Evolutionary conservation across 768 basidiomycete species (phyloP).

Genomic region (Trametes cingulata): DNA sequence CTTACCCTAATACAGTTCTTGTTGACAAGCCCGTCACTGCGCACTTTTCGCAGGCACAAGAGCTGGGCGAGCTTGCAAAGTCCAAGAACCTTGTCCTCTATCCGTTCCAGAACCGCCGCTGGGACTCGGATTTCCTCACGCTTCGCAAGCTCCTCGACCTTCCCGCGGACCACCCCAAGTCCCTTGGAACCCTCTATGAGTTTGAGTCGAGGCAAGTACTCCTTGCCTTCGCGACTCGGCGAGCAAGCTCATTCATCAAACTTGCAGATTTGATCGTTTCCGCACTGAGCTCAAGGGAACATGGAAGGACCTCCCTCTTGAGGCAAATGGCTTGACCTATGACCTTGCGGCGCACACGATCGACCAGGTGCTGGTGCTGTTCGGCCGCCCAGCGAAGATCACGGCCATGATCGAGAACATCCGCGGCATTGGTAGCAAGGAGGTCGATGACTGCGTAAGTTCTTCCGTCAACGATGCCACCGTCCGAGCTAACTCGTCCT

Average conservation of each 20-base stretch:
- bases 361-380: constrained; percentile 74
- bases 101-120: constrained; percentile 73
- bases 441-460: constrained; percentile 67
- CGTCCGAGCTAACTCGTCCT: no score
- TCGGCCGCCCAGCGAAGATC: constrained; percentile 69
- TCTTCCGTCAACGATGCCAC: no score
- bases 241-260: neutral
- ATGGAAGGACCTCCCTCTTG: constrained; percentile 76
- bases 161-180: constrained; percentile 50
- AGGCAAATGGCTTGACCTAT: constrained; percentile 66
- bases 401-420: constrained; percentile 73
- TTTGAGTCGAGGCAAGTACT: constrained; percentile 71
- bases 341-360: constrained; percentile 82
- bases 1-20: constrained; percentile 49
- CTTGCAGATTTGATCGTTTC: constrained; percentile 70
- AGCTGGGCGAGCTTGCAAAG: constrained; percentile 60
- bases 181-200: constrained; percentile 63
- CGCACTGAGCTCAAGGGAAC: constrained; percentile 62
- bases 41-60: constrained; percentile 55
- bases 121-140: constrained; percentile 78
- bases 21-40: constrained; percentile 81
- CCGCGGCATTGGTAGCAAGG: constrained; percentile 60
- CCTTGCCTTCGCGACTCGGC: neutral
- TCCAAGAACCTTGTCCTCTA: constrained; percentile 64
- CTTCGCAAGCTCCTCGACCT: constrained; percentile 58